Evolutionary conservation across 2,329 filamentous ascomycete species (phyloP).

Genomic region (Ampelomyces quisqualis): DNA sequence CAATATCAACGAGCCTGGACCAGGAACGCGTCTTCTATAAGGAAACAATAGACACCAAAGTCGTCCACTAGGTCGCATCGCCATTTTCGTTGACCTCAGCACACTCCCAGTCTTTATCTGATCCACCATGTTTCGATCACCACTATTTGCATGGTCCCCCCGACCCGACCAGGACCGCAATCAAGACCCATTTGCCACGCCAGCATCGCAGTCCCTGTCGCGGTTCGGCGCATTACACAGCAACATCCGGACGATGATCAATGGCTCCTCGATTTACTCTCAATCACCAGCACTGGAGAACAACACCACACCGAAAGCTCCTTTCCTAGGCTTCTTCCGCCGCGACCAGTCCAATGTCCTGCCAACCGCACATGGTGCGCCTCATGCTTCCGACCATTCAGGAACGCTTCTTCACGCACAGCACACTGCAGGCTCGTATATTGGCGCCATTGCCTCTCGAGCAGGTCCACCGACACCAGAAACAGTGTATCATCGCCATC

Average conservation of each 20-base stretch:
- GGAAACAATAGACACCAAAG: conserved; percentile 20
- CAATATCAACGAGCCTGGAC: conserved; percentile 22
- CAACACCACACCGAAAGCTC: conserved; percentile 37
- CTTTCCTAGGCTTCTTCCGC: conserved; percentile 36
- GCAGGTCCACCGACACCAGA: conserved; percentile 24
- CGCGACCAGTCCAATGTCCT: conserved; percentile 29
- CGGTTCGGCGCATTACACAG: conserved; percentile 22
- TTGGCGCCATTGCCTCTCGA: conserved; percentile 30
- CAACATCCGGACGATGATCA: conserved; percentile 34
- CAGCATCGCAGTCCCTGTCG: conserved; percentile 19
- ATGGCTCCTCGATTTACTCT: conserved; percentile 43
- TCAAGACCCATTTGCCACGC: conserved; percentile 28
- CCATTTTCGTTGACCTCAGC: conserved; percentile 14
- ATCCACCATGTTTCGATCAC: conserved; percentile 36
- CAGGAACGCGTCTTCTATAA: conserved; percentile 32
- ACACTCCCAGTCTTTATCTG: conserved; percentile 10
- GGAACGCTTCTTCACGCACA: conserved; percentile 33
- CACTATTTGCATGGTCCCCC: conserved; percentile 37
- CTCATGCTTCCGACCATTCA: conserved; percentile 30
- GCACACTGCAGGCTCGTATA: conserved; percentile 42
- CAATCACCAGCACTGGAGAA: conserved; percentile 32
- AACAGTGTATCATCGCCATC: conserved; percentile 32
- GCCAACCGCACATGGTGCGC: conserved; percentile 19
- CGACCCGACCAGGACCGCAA: conserved; percentile 22
- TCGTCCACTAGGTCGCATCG: conserved; percentile 11